phyloP scores from a whole-genome alignment of 495 filamentous ascomycete genomes.

The Articulospora tetracladia region DNA sequence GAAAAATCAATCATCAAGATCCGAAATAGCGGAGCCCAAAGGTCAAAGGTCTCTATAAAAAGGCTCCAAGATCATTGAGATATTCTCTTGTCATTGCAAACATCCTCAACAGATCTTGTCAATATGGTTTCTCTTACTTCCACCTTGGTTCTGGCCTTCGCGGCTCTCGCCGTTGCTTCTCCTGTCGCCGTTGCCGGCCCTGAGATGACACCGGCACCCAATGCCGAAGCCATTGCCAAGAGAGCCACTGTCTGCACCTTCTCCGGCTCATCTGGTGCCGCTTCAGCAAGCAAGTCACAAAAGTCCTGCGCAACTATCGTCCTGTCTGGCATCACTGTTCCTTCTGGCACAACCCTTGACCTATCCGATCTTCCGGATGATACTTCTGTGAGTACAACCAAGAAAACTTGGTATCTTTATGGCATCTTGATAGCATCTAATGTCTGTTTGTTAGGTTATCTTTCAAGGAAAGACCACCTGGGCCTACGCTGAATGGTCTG shows the following conservation, averaged over 20 bases:
- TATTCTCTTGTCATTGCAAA: neutral
- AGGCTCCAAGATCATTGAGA: neutral
- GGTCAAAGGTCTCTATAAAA: neutral
- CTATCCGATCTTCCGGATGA: conserved; percentile 29
- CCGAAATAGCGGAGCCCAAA: neutral
- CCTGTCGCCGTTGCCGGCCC: conserved; percentile 9
- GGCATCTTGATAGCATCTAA: neutral
- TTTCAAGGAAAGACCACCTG: conserved; percentile 47
- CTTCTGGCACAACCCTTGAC: conserved; percentile 1
- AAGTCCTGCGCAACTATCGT: conserved; percentile 40
- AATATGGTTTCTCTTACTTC: neutral
- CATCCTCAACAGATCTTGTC: neutral
- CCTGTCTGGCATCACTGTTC: conserved; percentile 37
- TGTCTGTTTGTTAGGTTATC: conserved; percentile 30
- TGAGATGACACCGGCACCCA: neutral
- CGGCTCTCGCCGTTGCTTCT: neutral
- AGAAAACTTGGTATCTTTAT: neutral
- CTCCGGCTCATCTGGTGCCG: conserved; percentile 32
- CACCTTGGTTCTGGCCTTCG: neutral
- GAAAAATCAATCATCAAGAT: neutral
- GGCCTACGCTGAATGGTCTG: conserved; percentile 45
- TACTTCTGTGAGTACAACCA: conserved; percentile 33
- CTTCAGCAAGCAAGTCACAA: conserved; percentile 36
- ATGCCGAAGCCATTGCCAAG: conserved; percentile 6
- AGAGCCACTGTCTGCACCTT: conserved; percentile 35